Evolutionary conservation across 108 stramenopile genomes (phyloP), one percentile per base, ranked within the genome.

Genomic region (Discostella stelligeroides): DNA sequence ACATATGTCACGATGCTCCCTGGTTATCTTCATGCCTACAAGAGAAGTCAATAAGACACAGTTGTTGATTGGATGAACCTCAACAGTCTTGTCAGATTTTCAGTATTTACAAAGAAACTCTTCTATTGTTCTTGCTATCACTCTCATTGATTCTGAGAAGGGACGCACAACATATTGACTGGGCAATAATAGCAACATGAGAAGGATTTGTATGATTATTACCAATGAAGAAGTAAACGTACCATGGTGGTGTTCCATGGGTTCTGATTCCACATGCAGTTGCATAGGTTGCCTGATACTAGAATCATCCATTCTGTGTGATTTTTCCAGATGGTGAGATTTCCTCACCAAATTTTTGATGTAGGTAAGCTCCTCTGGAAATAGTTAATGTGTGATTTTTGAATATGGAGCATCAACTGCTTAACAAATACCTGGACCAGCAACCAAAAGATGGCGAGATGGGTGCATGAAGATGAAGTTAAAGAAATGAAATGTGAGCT

Each of bases 381-480:
- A 46, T 46, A 46, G 14, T 46, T 46, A 2, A 46, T 46, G 14
- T 46, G 45, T 46, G 45, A 17, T 46, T 17, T 2, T 17, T 46
- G n/a, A 14, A 46, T 17, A 46, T 46, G 45, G 45, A 46, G 45
- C 2, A 46, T 46, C 45, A 14, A 46, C 45, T 46, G 45, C 2
- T 17, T 17, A 46, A 46, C 45, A 17, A 46, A 46, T 46, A 17
- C 45, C 45, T 17, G 45, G 45, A 46, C 45, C 45, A 17, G 45
- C 45, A 46, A 46, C 45, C 45, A 46, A 46, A 17, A 17, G 45
- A 46, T 46, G 45, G 45, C 17, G 45, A 46, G 45, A 46, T 46
- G 45, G 45, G 17, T 46, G 45, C 45, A 46, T 46, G 45, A 46
- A 46, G n/a, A 46, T 14, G 17, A 17, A 46, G 17, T 46, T 17